A percentile compares a stretch with the other conserved stretches of the same genome.
These are phyloP conservation scores for Eucalyptus camaldulensis DNA, from an alignment of 345 rosid species.

Conservation along the genomic window DNA sequence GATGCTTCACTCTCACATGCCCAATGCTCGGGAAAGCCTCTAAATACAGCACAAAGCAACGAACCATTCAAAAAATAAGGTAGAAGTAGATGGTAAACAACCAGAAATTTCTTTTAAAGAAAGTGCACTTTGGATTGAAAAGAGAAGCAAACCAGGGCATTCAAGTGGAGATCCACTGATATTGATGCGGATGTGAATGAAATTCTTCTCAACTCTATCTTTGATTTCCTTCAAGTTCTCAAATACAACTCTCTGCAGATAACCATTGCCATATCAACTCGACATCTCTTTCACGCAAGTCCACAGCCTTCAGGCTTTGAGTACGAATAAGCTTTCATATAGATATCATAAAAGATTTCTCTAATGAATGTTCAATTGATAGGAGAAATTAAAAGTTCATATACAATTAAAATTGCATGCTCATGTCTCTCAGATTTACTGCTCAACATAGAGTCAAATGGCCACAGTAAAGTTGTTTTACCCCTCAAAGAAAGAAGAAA, in stretches of 20 bases:
- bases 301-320: background rate
- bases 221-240: constrained; percentile 29
- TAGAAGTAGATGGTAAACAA: background rate
- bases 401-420: background rate
- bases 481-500: background rate
- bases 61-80: background rate
- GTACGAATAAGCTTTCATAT: background rate
- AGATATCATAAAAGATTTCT: background rate
- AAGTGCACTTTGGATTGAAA: background rate
- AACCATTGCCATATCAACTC: background rate
- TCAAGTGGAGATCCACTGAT: constrained; percentile 76
- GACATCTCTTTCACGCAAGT: background rate
- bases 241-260: constrained; percentile 44
- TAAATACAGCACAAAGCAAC: constrained; percentile 1
- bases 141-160: constrained; percentile 41
- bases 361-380: background rate
- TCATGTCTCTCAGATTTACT: background rate
- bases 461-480: background rate
- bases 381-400: background rate
- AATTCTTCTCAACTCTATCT: constrained; percentile 55
- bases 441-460: background rate
- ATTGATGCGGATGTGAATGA: constrained; percentile 74
- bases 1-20: constrained; percentile 74
- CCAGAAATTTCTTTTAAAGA: background rate
- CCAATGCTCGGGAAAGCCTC: constrained; percentile 87